Base-by-base conservation (phyloP, 768 basidiomycete genomes). In the Phanerochaete carnosa region DNA sequence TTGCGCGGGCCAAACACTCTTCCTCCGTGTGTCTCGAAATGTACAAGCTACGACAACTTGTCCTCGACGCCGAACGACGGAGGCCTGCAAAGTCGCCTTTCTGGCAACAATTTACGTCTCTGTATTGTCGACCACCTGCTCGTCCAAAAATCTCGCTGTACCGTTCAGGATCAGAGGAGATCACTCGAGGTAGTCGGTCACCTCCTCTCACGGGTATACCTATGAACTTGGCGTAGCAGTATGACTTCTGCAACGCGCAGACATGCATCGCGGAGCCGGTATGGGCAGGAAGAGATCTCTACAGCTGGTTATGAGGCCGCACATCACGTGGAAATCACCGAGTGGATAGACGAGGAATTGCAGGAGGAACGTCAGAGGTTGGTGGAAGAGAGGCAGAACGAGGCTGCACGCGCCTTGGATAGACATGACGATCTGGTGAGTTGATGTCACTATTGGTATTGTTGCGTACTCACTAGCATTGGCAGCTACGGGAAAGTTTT, bases 401-500 rank as follows among this genome's bases (percentile, higher is more conserved):
- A 88, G 63, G 70, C 94, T 66, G 82, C 85, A 64, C 69, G 71
- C 5, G 80, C 91, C 28, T 69, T 84, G 60, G 83, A 88, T 58
- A 78, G 69, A 63, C 92, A 94, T 74, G 92, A 94, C 70, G 79
- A 81, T 66, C 71, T 90, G 74, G 92, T 93, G 70, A 67, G 91
- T 59, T 45, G 28, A 15, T 32, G 60, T 58, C 23, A 19, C 47
- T 58, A 55, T 1, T 13, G 7, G 19, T 45, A 37, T 19, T 1
- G 19, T 1, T 26, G 3, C 37, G 35, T 16, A 15, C 33, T 35
- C 15, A 55, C 47, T n/a, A 16, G 19, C 33, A 35, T 35, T 33
- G 23, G 45, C 62, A 94, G 89, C 80, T 96, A 51, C 84, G 95
- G 61, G 93, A 98, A 73, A 79, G 84, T 60, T 98, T 95, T 73